phyloP scores from a whole-genome alignment of 2,329 filamentous ascomycete genomes.

The Exutisphaerella laricina region DNA sequence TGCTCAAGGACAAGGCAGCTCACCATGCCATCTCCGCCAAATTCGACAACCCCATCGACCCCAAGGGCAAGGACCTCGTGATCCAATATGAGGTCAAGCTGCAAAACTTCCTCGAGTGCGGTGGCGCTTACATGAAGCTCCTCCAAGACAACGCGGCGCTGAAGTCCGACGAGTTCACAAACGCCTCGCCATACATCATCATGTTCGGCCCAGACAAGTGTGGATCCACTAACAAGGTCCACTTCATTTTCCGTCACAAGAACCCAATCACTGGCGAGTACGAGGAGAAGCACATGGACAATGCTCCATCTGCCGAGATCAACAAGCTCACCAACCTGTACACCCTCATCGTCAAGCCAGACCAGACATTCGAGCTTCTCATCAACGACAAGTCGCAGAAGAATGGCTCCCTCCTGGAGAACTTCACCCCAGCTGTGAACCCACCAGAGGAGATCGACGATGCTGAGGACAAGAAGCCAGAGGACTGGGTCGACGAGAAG shows the following conservation, averaged over 20 bases:
- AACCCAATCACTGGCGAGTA: conserved; percentile 99
- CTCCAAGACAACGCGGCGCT: conserved; percentile 96
- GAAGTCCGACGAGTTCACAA: conserved; percentile 95
- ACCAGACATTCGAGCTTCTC: conserved; percentile 91
- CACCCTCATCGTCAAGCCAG: conserved; percentile 91
- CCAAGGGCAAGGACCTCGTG: conserved; percentile 94
- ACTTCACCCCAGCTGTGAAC: conserved; percentile 92
- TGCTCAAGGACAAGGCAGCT: conserved; percentile 95
- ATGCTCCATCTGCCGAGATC: conserved; percentile 78
- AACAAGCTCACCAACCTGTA: conserved; percentile 91
- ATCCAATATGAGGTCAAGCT: conserved; percentile 99
- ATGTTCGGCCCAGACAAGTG: conserved; percentile 99
- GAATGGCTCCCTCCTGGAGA: conserved; percentile 85
- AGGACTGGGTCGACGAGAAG: conserved; percentile 90
- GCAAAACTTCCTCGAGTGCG: conserved; percentile 93
- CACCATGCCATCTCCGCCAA: conserved; percentile 99
- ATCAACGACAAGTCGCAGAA: conserved; percentile 86
- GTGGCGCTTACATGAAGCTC: conserved; percentile 98
- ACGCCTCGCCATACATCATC: conserved; percentile 95
- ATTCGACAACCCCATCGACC: conserved; percentile 92
- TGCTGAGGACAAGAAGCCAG: conserved; percentile 85
- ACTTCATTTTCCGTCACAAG: conserved; percentile 99
- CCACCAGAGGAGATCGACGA: conserved; percentile 93
- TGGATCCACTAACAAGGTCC: conserved; percentile 93
- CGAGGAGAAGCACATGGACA: conserved; percentile 96